These are phyloP conservation scores for Silene uniflora DNA, from an alignment of 148 eudicot species.

Conservation along the genomic window DNA sequence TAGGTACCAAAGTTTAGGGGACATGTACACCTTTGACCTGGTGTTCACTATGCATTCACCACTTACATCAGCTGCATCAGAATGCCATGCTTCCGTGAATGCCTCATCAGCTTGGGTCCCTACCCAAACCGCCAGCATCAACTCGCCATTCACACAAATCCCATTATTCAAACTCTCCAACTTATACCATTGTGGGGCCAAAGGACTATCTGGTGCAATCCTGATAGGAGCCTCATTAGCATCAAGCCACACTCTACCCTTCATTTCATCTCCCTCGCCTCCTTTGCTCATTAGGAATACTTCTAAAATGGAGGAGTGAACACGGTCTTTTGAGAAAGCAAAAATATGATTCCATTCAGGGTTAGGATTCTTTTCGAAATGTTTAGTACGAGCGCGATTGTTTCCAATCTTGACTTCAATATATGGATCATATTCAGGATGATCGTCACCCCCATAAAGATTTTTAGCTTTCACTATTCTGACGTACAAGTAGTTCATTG, in stretches of 20 bases:
- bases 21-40: conserved; percentile 37
- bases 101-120: conserved; percentile 51
- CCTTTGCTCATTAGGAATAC: conserved; percentile 20
- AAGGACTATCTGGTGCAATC: conserved; percentile 40
- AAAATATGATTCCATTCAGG: conserved; percentile 39
- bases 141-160: conserved; percentile 17
- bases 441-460: conserved; percentile 24
- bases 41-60: conserved; percentile 26
- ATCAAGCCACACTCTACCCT: conserved; percentile 28
- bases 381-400: conserved; percentile 29
- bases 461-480: conserved; percentile 53
- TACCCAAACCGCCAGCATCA: conserved; percentile 45
- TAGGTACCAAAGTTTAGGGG: conserved; percentile 40
- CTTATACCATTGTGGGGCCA: conserved; percentile 43
- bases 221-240: conserved; percentile 30
- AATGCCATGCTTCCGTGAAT: conserved; percentile 40
- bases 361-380: conserved; percentile 21
- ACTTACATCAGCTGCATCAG: conserved; percentile 30
- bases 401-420: conserved; percentile 60
- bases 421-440: conserved; percentile 31
- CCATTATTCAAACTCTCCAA: conserved; percentile 19
- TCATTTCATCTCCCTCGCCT: conserved; percentile 18
- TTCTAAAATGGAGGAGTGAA: conserved; percentile 25
- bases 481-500: conserved; percentile 59
- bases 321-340: conserved; percentile 34